Evolutionary conservation across 768 basidiomycete genomes (phyloP).

Genomic region (Russula sp.): DNA sequence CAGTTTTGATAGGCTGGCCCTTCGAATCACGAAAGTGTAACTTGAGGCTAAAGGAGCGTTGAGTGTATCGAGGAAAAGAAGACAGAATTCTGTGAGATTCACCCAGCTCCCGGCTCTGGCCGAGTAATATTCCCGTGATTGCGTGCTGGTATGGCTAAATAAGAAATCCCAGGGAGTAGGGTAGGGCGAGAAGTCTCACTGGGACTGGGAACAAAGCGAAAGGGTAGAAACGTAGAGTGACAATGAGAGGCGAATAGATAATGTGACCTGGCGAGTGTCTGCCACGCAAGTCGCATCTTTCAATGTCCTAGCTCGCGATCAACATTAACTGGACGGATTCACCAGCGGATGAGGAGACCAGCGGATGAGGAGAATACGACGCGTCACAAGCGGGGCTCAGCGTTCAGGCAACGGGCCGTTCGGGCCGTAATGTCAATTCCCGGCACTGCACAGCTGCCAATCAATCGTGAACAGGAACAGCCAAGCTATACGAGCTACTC

Average conservation of each 20-base stretch:
- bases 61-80: not conserved
- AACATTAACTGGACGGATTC: too few species aligned
- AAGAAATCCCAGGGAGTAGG: not conserved
- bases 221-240: not conserved
- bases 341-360: too few species aligned
- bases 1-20: constrained; percentile 73
- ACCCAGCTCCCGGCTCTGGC: constrained; percentile 67
- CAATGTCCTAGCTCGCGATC: not conserved
- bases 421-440: not conserved
- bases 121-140: constrained; percentile 50
- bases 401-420: not conserved
- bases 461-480: not conserved
- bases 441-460: not conserved
- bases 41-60: constrained; percentile 53
- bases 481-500: not conserved
- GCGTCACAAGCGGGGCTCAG: too few species aligned
- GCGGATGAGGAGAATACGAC: too few species aligned
- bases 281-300: constrained; percentile 1
- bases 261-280: constrained; percentile 6
- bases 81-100: constrained; percentile 12
- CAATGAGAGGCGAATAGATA: not conserved
- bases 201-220: constrained; percentile 3
- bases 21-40: constrained; percentile 87
- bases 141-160: constrained; percentile 17
- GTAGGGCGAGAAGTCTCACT: not conserved